Evolutionary conservation across 108 stramenopile genomes (phyloP).

Genomic region (Phaeodactylum tricornutum): DNA sequence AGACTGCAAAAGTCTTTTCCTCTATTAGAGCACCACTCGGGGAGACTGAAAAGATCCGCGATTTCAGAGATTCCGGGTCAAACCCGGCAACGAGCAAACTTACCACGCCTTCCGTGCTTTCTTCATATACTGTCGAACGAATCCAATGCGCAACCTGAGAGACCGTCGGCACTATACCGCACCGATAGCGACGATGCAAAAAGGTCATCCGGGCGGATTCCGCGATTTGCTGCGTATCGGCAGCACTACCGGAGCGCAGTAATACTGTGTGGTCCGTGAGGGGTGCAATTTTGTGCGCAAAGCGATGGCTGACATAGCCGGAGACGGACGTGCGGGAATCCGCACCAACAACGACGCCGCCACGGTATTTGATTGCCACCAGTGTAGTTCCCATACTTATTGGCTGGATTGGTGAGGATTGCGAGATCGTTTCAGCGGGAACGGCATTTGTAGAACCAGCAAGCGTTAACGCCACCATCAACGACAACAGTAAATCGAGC

Average conservation of each 20-base stretch:
- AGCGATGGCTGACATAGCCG: slow-evolving; percentile 66
- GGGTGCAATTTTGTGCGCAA: slow-evolving; percentile 50
- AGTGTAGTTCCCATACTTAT: slow-evolving; percentile 73
- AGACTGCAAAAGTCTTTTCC: slow-evolving; percentile 56
- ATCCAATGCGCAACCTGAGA: slow-evolving; percentile 60
- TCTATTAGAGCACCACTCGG: slow-evolving; percentile 42
- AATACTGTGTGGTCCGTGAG: slow-evolving; percentile 43
- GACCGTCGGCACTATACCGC: slow-evolving; percentile 24
- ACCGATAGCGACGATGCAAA: slow-evolving; percentile 24
- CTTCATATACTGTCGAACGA: slow-evolving; percentile 17
- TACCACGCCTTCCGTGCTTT: slow-evolving; percentile 11
- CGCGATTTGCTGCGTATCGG: slow-evolving; percentile 72
- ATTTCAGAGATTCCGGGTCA: slow-evolving; percentile 17
- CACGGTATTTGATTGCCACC: slow-evolving; percentile 55
- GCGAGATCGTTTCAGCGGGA: neutral
- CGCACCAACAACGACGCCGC: slow-evolving; percentile 57
- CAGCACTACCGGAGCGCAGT: slow-evolving; percentile 76
- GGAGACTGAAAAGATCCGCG: slow-evolving; percentile 49
- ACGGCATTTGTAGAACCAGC: no score
- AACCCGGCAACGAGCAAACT: slow-evolving; percentile 73
- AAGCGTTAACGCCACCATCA: no score
- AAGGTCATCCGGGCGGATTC: slow-evolving; percentile 27
- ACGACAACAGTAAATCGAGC: no score
- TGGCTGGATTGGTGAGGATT: neutral
- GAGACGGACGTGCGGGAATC: slow-evolving; percentile 65